Percentiles rank a stretch among this genome's conserved stretches.
These are phyloP conservation scores for Strigomonas culicis DNA, from an alignment of 208 protist species.

Conservation along the genomic window DNA sequence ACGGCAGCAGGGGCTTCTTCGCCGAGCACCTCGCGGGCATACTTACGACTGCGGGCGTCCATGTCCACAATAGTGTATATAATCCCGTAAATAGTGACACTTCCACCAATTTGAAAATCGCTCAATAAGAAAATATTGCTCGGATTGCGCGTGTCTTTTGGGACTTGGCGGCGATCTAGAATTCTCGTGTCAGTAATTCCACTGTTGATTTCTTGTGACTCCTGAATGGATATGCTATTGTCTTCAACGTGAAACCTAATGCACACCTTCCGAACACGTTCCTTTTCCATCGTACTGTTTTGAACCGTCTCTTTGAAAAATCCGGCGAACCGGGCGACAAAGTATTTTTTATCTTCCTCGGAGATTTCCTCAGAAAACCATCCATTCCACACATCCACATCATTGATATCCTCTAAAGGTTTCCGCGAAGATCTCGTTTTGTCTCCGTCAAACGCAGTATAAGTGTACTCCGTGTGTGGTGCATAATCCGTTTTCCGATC, in stretches of 20 bases:
- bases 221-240: constrained; percentile 73
- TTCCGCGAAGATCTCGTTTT: background rate
- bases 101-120: constrained; percentile 70
- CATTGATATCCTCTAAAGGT: background rate
- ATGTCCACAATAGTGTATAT: constrained; percentile 79
- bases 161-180: constrained; percentile 76
- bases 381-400: constrained; percentile 55
- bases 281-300: constrained; percentile 50
- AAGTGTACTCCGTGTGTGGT: constrained; percentile 81
- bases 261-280: constrained; percentile 65
- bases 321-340: constrained; percentile 71
- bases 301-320: constrained; percentile 76
- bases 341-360: constrained; percentile 55
- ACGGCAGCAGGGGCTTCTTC: constrained; percentile 33
- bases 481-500: constrained; percentile 49
- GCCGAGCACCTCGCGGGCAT: constrained; percentile 52
- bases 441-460: constrained; percentile 31
- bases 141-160: constrained; percentile 38
- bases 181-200: constrained; percentile 69
- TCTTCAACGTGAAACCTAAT: constrained; percentile 79
- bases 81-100: constrained; percentile 67
- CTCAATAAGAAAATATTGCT: constrained; percentile 52
- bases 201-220: constrained; percentile 65
- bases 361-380: constrained; percentile 68
- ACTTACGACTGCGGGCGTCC: constrained; percentile 68